phyloP scores from a whole-genome alignment of 2,329 filamentous ascomycete species.

The Penicillium sp. region DNA sequence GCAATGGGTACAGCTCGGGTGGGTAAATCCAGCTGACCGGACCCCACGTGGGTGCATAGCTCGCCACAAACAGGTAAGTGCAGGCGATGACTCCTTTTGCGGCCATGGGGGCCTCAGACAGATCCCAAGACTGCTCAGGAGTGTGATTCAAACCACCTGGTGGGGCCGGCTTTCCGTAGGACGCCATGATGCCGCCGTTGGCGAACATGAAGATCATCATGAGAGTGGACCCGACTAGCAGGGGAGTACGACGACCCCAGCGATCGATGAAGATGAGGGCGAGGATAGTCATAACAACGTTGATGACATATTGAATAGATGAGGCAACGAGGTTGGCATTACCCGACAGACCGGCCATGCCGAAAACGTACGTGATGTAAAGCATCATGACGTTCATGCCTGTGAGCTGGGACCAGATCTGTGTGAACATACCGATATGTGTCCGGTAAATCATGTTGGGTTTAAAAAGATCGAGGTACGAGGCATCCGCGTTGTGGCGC shows the following conservation, averaged over 20 bases:
- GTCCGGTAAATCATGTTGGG: conserved; percentile 72
- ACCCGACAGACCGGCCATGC: conserved; percentile 64
- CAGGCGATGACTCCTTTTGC: conserved; percentile 67
- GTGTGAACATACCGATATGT: conserved; percentile 68
- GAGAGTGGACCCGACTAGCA: conserved; percentile 62
- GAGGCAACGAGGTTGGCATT: conserved; percentile 64
- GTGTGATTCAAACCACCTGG: conserved; percentile 40
- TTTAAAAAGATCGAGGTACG: conserved; percentile 69
- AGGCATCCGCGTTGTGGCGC: conserved; percentile 64
- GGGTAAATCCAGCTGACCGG: conserved; percentile 60
- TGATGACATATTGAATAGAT: conserved; percentile 73
- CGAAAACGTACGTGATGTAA: conserved; percentile 64
- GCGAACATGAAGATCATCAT: conserved; percentile 54
- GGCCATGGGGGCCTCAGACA: conserved; percentile 47
- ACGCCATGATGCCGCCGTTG: conserved; percentile 43
- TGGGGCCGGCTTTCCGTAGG: conserved; percentile 38
- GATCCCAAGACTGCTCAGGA: conserved; percentile 39
- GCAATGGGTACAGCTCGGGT: conserved; percentile 61
- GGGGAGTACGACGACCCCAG: conserved; percentile 69
- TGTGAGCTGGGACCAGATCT: conserved; percentile 73
- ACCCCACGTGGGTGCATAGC: conserved; percentile 64
- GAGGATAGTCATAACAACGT: conserved; percentile 73
- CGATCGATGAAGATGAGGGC: conserved; percentile 73
- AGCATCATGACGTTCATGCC: conserved; percentile 77
- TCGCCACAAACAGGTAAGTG: conserved; percentile 71